A percentile compares a stretch with the other conserved stretches of the same genome.
Conservation (phyloP, 495 filamentous ascomycete species). For the Emericellopsis terricola region DNA sequence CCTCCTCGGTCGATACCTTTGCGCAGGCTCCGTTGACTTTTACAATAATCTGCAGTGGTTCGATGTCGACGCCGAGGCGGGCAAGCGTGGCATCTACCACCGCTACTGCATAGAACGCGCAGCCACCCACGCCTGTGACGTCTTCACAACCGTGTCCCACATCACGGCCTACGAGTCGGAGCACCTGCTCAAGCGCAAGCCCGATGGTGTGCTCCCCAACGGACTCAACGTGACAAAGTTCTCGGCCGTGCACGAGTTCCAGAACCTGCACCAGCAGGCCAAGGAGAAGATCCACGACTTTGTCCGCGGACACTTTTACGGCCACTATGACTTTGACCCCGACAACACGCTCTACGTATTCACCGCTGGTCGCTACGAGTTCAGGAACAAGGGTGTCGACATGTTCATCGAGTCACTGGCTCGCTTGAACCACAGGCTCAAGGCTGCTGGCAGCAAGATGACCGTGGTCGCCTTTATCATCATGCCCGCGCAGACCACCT, state of each 20-base stretch:
- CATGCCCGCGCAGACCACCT: slow-evolving; percentile 96
- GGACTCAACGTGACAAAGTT: slow-evolving; percentile 98
- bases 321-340: slow-evolving; percentile 89
- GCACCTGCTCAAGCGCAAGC: slow-evolving; percentile 92
- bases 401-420: slow-evolving; percentile 98
- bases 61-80: slow-evolving; percentile 90
- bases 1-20: slow-evolving; percentile 84
- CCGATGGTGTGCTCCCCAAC: slow-evolving; percentile 89
- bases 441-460: slow-evolving; percentile 66
- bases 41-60: slow-evolving; percentile 98
- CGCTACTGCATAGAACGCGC: slow-evolving; percentile 95
- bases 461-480: slow-evolving; percentile 99
- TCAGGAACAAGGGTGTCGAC: slow-evolving; percentile 94
- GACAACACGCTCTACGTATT: slow-evolving; percentile 98
- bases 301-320: slow-evolving; percentile 94
- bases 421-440: slow-evolving; percentile 83
- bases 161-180: slow-evolving; percentile 98
- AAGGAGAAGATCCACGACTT: slow-evolving; percentile 98
- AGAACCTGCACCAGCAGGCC: slow-evolving; percentile 88
- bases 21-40: slow-evolving; percentile 93
- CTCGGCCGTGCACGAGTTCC: slow-evolving; percentile 96
- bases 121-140: slow-evolving; percentile 77
- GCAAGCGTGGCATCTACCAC: slow-evolving; percentile 97
- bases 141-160: slow-evolving; percentile 96
- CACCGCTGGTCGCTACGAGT: slow-evolving; percentile 92